phyloP scores from a whole-genome alignment of 345 rosid species.

The Laguncularia racemosa region DNA sequence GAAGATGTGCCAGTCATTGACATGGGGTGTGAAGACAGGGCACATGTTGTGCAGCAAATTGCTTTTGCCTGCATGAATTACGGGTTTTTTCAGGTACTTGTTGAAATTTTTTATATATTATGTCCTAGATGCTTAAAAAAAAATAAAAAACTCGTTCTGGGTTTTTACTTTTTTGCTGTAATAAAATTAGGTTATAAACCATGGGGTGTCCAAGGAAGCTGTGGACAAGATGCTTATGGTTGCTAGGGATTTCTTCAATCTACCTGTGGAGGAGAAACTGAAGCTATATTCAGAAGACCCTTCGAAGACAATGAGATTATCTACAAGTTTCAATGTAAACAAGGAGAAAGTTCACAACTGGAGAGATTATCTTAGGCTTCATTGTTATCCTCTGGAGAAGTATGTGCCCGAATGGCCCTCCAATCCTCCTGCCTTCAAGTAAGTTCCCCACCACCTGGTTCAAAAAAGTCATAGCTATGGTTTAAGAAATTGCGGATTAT shows the following conservation, averaged over 20 bases:
- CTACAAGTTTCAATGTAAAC: constrained; percentile 74
- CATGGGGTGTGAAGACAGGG: constrained; percentile 37
- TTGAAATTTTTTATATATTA: no score
- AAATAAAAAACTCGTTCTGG: neutral
- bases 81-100: constrained; percentile 71
- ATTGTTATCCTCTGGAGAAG: constrained; percentile 64
- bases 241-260: constrained; percentile 46
- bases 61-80: constrained; percentile 45
- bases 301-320: constrained; percentile 61
- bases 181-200: constrained; percentile 50
- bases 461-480: neutral
- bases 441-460: constrained; percentile 2
- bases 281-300: constrained; percentile 86
- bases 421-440: constrained; percentile 72
- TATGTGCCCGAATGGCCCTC: constrained; percentile 81
- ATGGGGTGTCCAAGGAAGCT: constrained; percentile 34
- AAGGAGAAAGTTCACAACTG: constrained; percentile 79
- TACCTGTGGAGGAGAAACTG: constrained; percentile 76
- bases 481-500: no score
- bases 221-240: constrained; percentile 39
- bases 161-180: neutral
- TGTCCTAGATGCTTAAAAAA: no score
- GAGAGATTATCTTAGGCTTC: constrained; percentile 83
- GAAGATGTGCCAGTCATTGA: constrained; percentile 64
- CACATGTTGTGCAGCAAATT: constrained; percentile 28